A percentile compares a stretch with the other conserved stretches of the same genome.
Evolutionary conservation across 208 protist genomes (phyloP).

Genomic region (Leishmania arabica): DNA sequence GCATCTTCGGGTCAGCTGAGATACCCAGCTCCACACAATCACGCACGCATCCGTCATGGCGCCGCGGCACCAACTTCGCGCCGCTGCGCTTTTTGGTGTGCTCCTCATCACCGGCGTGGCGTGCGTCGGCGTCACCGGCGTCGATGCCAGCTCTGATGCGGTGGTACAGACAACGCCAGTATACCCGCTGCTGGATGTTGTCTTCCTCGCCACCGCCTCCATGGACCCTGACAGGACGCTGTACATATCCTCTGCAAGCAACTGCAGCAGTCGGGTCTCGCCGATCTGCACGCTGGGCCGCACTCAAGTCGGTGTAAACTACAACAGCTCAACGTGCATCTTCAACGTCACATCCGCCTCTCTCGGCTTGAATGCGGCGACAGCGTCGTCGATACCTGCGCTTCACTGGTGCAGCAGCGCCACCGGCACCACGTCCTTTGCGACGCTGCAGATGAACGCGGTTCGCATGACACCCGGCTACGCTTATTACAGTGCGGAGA

Average conservation of each 20-base stretch:
- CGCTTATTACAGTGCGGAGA: conserved; percentile 17
- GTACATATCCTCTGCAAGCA: conserved; percentile 43
- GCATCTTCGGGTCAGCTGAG: not conserved
- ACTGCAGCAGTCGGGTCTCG: conserved; percentile 15
- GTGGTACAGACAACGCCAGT: conserved; percentile 30
- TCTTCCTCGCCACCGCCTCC: conserved; percentile 45
- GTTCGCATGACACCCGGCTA: conserved; percentile 37
- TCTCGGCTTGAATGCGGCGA: conserved; percentile 30
- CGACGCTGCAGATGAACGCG: conserved; percentile 34
- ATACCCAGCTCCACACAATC: not conserved
- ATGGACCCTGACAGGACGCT: conserved; percentile 31
- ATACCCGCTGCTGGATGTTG: conserved; percentile 55
- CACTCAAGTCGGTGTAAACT: conserved; percentile 14
- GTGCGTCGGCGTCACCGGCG: not conserved
- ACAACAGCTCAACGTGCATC: conserved; percentile 42
- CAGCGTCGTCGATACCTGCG: conserved; percentile 25
- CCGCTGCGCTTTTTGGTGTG: not conserved
- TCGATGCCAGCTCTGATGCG: conserved; percentile 1
- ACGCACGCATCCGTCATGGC: not conserved
- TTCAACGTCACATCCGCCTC: conserved; percentile 44
- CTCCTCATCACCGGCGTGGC: conserved; percentile 2
- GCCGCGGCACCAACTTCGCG: not conserved
- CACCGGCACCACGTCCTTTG: conserved; percentile 18
- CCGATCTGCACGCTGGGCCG: conserved; percentile 41
- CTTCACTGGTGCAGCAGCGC: conserved; percentile 63